Evolutionary conservation across 139 green algal genomes (phyloP).

Genomic region (Mychonastes homosphaera): DNA sequence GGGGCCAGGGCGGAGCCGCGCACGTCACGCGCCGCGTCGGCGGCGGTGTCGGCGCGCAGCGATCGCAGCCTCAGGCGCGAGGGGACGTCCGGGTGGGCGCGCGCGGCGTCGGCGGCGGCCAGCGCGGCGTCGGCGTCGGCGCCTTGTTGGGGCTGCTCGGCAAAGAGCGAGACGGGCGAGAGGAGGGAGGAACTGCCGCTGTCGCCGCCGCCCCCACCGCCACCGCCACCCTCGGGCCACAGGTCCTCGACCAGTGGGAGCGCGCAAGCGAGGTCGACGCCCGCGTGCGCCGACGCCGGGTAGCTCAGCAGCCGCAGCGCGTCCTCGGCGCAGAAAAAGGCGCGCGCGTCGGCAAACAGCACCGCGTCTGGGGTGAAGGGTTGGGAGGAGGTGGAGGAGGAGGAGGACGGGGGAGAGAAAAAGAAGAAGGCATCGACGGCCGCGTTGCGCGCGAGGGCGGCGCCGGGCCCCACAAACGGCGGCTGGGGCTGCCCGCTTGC

Average conservation of each 20-base stretch:
- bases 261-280: conserved; percentile 22
- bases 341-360: conserved; percentile 4
- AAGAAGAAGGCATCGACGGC: conserved; percentile 1
- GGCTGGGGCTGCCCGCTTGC: too few species aligned
- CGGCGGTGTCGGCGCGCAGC: too few species aligned
- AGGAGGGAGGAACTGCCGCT: too few species aligned
- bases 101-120: too few species aligned
- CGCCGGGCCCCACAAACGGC: too few species aligned
- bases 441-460: conserved; percentile 1
- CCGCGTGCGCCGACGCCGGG: too few species aligned
- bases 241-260: conserved; percentile 13
- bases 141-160: not conserved
- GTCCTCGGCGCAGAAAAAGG: conserved; percentile 39
- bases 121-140: not conserved
- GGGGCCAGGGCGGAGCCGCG: not conserved
- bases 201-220: too few species aligned
- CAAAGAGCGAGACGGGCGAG: not conserved
- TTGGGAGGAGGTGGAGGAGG: not conserved
- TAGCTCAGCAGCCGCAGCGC: conserved; percentile 21
- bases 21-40: conserved; percentile 4
- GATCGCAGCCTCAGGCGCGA: conserved; percentile 43
- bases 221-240: too few species aligned
- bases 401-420: not conserved
- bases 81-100: conserved; percentile 15
- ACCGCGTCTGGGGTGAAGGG: not conserved